Conservation (phyloP, 2,329 filamentous ascomycete genomes). For the Aspergillus arachidicola region DNA sequence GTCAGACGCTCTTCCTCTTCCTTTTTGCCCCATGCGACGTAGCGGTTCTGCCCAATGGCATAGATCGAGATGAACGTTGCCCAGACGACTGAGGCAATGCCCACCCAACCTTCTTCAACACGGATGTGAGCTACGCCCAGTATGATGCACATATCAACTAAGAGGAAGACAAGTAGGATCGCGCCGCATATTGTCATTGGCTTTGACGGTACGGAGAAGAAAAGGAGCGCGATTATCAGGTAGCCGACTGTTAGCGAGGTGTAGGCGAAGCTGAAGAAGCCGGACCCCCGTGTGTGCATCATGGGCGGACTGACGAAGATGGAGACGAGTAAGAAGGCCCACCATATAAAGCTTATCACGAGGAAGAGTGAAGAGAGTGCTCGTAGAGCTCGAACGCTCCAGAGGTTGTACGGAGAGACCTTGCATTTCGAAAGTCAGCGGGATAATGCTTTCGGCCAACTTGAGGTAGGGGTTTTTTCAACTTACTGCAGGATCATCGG, state of each 20-base stretch:
- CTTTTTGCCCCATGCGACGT: conserved; percentile 86
- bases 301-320: conserved; percentile 88
- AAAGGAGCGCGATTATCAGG: conserved; percentile 75
- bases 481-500: conserved; percentile 77
- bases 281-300: conserved; percentile 84
- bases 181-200: conserved; percentile 74
- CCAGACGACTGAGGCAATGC: conserved; percentile 84
- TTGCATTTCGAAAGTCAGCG: conserved; percentile 18
- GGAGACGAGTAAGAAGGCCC: conserved; percentile 84
- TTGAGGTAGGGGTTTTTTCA: background rate
- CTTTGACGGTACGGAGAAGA: conserved; percentile 83
- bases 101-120: conserved; percentile 86
- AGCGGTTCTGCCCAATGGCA: conserved; percentile 75
- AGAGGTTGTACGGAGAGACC: conserved; percentile 91
- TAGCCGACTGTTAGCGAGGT: conserved; percentile 76
- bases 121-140: conserved; percentile 73
- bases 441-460: background rate
- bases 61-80: conserved; percentile 77
- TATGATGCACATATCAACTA: conserved; percentile 78
- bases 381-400: conserved; percentile 80
- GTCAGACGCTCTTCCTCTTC: conserved; percentile 93
- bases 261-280: conserved; percentile 86
- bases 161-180: conserved; percentile 66
- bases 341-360: conserved; percentile 81
- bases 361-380: conserved; percentile 78